Base-by-base conservation (phyloP, 2,329 filamentous ascomycete species). In the Fusarium staphyleae region DNA sequence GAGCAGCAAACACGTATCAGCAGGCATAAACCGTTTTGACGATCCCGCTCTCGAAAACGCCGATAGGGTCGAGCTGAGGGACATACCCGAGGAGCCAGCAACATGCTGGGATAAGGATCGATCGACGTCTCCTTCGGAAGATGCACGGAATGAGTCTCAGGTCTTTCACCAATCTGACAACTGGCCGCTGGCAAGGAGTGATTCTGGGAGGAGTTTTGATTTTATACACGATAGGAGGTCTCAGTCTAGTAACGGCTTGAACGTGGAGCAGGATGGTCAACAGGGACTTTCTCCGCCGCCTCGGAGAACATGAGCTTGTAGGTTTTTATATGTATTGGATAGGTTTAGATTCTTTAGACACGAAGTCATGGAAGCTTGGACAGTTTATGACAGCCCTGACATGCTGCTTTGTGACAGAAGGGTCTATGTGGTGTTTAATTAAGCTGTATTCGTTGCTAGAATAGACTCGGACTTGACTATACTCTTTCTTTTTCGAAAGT, bases 201-300 rank as follows among this genome's bases (percentile, higher is more conserved):
- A 55, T 30, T 50, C 47, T 1, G 47, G 45, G 30, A 59, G 49
- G 34, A 66, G 63, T 1, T 18, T 66, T 14, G 63, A 66, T 10
- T 28, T 56, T 13, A 51, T 54, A 3, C 45, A 29, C 3, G 57
- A 52, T 1, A 37, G 54, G 28, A 18, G 16, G 3, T 60, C 57
- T 11, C 63, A 66, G 6, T 60, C 63, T 2, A 55, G 54, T 28
- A 46, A 54, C n/a, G 63, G 59, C 1, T 42, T 66, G n/a, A 61
- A 65, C 33, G 42, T 66, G 39, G 63, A 66, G 18, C 53, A 48
- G 7, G 61, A 60, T 22, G 36, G 47, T n/a, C 49, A 60, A 29
- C 63, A 66, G 24, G 63, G 63, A 34, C 41, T 66, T 29, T 65
- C 61, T 13, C 63, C 63, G 33, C 63, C 63, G 36, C 63, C 63